These are phyloP conservation scores for Pestalotiopsis sp. DNA, from an alignment of 2,329 filamentous ascomycete genomes.

Conservation along the genomic window DNA sequence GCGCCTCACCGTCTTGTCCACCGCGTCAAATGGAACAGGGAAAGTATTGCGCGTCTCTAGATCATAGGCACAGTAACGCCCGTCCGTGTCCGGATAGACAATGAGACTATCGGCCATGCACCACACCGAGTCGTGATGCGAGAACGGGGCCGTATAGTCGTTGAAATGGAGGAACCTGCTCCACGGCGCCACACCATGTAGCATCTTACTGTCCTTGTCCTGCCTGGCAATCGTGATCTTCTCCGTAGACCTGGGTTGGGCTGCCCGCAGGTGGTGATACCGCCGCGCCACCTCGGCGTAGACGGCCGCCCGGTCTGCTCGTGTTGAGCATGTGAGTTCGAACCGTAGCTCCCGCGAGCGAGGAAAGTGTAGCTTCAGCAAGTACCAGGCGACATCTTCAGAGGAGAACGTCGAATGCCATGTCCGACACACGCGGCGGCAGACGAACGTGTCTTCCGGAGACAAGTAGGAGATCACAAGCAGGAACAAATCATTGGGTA, in stretches of 20 bases:
- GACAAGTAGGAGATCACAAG: slow-evolving; percentile 53
- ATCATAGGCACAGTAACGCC: slow-evolving; percentile 51
- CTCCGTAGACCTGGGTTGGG: slow-evolving; percentile 48
- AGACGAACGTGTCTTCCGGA: slow-evolving; percentile 52
- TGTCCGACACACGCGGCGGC: slow-evolving; percentile 52
- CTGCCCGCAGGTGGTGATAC: slow-evolving; percentile 55
- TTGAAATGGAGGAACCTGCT: slow-evolving; percentile 45
- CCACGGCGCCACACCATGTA: slow-evolving; percentile 46
- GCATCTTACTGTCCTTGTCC: slow-evolving; percentile 19
- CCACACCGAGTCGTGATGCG: slow-evolving; percentile 55
- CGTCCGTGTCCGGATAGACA: slow-evolving; percentile 48
- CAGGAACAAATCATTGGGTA: slow-evolving; percentile 64
- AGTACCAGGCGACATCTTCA: slow-evolving; percentile 45
- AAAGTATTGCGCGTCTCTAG: slow-evolving; percentile 45
- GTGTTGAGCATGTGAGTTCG: slow-evolving; percentile 4
- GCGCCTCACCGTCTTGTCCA: slow-evolving; percentile 54
- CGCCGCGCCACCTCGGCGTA: slow-evolving; percentile 56
- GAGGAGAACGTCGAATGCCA: slow-evolving; percentile 55
- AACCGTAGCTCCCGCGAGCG: slow-evolving; percentile 54
- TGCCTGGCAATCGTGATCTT: slow-evolving; percentile 45
- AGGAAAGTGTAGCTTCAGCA: slow-evolving; percentile 56
- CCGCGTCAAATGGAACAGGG: slow-evolving; percentile 53
- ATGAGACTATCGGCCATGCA: slow-evolving; percentile 55
- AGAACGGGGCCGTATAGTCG: slow-evolving; percentile 42
- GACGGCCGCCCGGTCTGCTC: slow-evolving; percentile 40